Conservation (phyloP, 2,329 filamentous ascomycete genomes). For the Ciborinia camelliae region DNA sequence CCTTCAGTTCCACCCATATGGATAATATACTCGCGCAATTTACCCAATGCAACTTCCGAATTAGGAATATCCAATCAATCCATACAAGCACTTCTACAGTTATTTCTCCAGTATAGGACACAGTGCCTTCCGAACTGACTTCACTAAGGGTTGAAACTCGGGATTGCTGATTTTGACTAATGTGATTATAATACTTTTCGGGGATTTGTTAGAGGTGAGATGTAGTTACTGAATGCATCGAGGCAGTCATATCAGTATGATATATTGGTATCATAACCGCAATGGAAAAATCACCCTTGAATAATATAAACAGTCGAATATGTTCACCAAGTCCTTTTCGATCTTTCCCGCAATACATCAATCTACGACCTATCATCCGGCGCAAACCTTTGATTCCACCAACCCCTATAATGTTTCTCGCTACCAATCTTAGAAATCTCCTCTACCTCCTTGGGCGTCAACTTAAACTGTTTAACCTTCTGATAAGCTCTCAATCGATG, state of each 20-base stretch:
- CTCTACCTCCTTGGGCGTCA: slow-evolving; percentile 56
- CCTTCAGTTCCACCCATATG: too few relatives aligned
- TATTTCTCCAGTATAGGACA: background rate
- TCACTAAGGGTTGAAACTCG: background rate
- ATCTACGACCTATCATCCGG: slow-evolving; percentile 48
- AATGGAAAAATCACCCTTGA: too few relatives aligned
- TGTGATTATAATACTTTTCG: too few relatives aligned
- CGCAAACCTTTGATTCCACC: slow-evolving; percentile 54
- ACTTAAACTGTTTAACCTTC: slow-evolving; percentile 53
- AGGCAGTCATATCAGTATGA: background rate
- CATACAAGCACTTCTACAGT: background rate
- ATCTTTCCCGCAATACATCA: background rate
- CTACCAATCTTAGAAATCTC: slow-evolving; percentile 54
- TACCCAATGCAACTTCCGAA: too few relatives aligned
- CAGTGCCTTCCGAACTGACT: background rate
- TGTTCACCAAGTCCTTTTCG: background rate
- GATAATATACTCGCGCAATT: too few relatives aligned
- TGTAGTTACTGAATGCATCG: background rate
- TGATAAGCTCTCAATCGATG: slow-evolving; percentile 55
- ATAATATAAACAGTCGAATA: background rate
- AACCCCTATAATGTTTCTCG: slow-evolving; percentile 59
- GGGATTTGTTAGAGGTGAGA: background rate
- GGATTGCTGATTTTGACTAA: too few relatives aligned
- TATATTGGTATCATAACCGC: background rate
- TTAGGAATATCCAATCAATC: background rate